These are phyloP conservation scores for Talaromyces verruculosus DNA, from an alignment of 2,329 filamentous ascomycete genomes.

Conservation along the genomic window DNA sequence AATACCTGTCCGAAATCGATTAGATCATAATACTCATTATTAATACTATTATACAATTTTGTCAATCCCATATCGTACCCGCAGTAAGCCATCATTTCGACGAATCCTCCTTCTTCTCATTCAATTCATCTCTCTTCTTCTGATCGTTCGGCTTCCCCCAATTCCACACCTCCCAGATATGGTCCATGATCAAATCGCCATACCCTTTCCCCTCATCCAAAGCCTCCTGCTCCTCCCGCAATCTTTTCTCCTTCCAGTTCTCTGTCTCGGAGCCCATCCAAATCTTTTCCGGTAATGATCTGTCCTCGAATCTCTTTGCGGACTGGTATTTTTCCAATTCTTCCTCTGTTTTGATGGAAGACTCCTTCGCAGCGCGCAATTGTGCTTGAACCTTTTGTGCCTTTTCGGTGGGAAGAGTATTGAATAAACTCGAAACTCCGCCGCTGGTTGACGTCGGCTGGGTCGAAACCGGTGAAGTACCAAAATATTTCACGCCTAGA, in stretches of 20 bases:
- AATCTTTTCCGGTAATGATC: slow-evolving; percentile 33
- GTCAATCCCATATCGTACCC: not conserved
- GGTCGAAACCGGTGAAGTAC: not conserved
- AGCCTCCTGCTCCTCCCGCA: slow-evolving; percentile 45
- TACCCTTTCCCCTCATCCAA: slow-evolving; percentile 46
- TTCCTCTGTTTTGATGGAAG: slow-evolving; percentile 31
- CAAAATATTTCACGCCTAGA: slow-evolving; percentile 23
- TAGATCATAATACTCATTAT: not conserved
- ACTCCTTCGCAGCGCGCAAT: slow-evolving; percentile 29
- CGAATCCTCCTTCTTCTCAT: not conserved
- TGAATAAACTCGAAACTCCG: slow-evolving; percentile 11
- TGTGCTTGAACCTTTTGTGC: slow-evolving; percentile 36
- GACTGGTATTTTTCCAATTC: slow-evolving; percentile 38
- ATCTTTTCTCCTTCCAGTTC: slow-evolving; percentile 46
- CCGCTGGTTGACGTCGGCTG: not conserved
- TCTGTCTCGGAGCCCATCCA: slow-evolving; percentile 45
- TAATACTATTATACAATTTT: slow-evolving; percentile 1
- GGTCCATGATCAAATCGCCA: slow-evolving; percentile 47
- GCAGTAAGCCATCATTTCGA: not conserved
- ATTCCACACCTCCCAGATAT: slow-evolving; percentile 50
- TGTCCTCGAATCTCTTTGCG: slow-evolving; percentile 32
- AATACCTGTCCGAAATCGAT: not conserved
- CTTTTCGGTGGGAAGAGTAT: slow-evolving; percentile 35
- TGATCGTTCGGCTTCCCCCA: slow-evolving; percentile 32
- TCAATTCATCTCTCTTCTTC: slow-evolving; percentile 22